Evolutionary conservation across 306 rosid species (phyloP), one percentile per base, ranked within the genome.

Genomic region (Dryas octopetala): DNA sequence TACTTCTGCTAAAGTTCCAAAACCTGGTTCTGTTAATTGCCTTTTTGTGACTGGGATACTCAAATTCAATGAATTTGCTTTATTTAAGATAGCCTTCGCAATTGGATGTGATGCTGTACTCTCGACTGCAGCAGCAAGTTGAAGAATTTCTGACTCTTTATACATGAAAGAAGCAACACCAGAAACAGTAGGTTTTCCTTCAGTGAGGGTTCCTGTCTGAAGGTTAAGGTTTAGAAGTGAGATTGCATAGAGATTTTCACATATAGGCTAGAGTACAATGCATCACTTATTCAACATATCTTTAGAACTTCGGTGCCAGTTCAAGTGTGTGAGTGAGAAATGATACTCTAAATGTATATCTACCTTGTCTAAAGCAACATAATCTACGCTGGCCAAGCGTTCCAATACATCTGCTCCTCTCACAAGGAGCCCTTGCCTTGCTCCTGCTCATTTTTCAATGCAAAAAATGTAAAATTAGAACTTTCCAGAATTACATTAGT

Each of bases 161-260:
- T 92, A 86, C 62, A 66, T 54, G 67, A 76, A 83, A 85, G 99
- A 90, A 66, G 88, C 78, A 68, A 86, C 80, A 58, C 86, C 82
- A 69, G 93, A 89, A 68, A 95, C 93, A 77, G 88, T 81, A 51
- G 99, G 99, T 77, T 92, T 95, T 86, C 99, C 98, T 85, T 87
- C 88, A 60, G 99, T 92, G 76, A 95, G 92, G 70, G 99, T 95
- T 78, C 99, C 99, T 49, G 99, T 95, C 99, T 95, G 97, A 81
- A 83, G 74, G 70, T 72, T 66, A 46, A 78, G 81, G 73, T 57
- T 70, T 40, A 58, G 64, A 68, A 68, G 83, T 75, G 65, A 81
- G 86, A 61, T 74, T 67, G 60, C 49, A 74, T 66, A 46, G 7
- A 74, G 14, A 40, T 43, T 12, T 57, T 63, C 13, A 43, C 43